phyloP scores from a whole-genome alignment of 139 green algal genomes.

The Ostreobium quekettii region DNA sequence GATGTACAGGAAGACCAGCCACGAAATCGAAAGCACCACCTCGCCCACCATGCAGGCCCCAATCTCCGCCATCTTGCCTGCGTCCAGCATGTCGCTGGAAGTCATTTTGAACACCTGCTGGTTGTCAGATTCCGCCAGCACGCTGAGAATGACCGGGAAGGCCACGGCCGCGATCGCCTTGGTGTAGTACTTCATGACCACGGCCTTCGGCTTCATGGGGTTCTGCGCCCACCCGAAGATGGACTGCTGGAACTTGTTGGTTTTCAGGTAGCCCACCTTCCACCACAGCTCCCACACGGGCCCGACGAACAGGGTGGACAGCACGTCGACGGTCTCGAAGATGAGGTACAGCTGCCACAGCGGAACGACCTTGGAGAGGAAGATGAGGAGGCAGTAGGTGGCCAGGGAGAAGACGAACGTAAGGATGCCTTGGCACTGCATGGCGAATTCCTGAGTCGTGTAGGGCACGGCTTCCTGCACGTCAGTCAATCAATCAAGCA shows the following conservation, averaged over 20 bases:
- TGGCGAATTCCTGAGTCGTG: background rate
- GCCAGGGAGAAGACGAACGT: background rate
- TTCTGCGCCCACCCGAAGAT: conserved; percentile 14
- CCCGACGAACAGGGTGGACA: background rate
- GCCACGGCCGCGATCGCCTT: background rate
- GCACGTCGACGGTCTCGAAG: background rate
- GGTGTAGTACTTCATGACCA: conserved; percentile 7
- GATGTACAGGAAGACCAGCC: conserved; percentile 1
- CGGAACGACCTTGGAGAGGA: background rate
- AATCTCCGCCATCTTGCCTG: background rate
- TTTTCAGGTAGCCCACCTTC: conserved; percentile 9
- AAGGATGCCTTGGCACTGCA: background rate
- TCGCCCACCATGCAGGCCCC: background rate
- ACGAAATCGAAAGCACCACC: background rate
- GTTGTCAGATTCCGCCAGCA: background rate
- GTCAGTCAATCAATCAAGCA: too few relatives aligned
- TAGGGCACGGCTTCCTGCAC: conserved; percentile 12
- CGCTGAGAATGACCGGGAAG: background rate
- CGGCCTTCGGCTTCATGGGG: conserved; percentile 4
- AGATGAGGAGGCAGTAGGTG: background rate
- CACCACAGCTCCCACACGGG: conserved; percentile 6
- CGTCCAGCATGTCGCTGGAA: background rate
- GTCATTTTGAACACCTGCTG: background rate
- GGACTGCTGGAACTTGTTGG: background rate
- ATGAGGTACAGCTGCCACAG: background rate